Percentiles rank a stretch among this genome's conserved stretches.
Conservation (phyloP, 2,329 filamentous ascomycete genomes). For the Neurospora crassa region DNA sequence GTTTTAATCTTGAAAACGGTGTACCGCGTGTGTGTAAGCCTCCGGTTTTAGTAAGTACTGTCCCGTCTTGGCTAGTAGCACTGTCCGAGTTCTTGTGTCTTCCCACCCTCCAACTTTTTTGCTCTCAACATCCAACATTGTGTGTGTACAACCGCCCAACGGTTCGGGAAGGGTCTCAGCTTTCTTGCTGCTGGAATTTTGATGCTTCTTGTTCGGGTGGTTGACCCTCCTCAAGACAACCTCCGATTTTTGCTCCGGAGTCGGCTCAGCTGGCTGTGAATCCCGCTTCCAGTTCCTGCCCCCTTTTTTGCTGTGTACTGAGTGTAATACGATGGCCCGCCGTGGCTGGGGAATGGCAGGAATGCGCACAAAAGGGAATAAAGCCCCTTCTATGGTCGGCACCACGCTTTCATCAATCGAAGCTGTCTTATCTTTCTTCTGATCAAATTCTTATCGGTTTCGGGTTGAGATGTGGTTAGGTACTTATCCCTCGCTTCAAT, state of each 20-base stretch:
- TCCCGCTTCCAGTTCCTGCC: neutral
- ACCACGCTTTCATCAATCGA: neutral
- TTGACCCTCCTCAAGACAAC: neutral
- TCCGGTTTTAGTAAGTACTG: neutral
- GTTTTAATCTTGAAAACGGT: neutral
- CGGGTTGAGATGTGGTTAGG: neutral
- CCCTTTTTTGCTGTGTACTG: neutral
- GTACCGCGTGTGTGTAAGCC: neutral
- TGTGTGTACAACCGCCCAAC: neutral
- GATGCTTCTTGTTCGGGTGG: neutral
- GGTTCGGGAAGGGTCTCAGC: neutral
- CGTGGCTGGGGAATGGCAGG: neutral
- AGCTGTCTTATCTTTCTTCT: neutral
- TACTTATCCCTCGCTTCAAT: neutral
- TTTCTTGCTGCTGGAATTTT: neutral
- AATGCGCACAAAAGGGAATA: neutral
- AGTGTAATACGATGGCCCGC: too few species aligned
- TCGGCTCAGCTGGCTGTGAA: neutral
- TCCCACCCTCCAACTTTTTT: neutral
- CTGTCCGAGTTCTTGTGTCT: neutral
- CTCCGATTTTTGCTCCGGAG: neutral
- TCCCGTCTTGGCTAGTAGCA: neutral
- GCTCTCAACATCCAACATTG: neutral
- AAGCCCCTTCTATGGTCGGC: neutral
- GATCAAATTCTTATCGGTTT: neutral